Conservation (phyloP, 2,329 filamentous ascomycete species). For the Pyricularia pennisetigena region DNA sequence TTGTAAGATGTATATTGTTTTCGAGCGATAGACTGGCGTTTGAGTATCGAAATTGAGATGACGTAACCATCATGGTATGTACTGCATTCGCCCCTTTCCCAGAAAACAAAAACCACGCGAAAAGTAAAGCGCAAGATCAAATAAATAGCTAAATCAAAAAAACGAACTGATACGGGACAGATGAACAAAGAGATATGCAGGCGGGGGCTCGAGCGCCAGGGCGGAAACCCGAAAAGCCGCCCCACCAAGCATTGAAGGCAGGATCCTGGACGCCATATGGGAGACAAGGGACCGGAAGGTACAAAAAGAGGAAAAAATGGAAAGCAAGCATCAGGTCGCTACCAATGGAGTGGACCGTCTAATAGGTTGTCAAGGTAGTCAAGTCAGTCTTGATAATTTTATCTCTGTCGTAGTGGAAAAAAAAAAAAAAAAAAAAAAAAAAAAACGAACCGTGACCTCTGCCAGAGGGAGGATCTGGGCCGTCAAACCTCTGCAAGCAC, state of each 20-base stretch:
- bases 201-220: neutral
- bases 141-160: neutral
- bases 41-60: too few relatives aligned
- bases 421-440: too few relatives aligned
- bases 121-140: neutral
- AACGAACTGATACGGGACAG: neutral
- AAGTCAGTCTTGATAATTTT: too few relatives aligned
- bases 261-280: neutral
- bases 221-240: neutral
- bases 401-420: too few relatives aligned
- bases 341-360: neutral
- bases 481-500: too few relatives aligned
- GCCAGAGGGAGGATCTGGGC: too few relatives aligned
- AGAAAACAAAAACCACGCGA: too few relatives aligned
- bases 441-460: too few relatives aligned
- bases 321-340: neutral
- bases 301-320: neutral
- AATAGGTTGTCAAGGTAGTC: neutral
- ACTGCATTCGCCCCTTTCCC: too few relatives aligned
- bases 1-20: too few relatives aligned
- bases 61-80: too few relatives aligned
- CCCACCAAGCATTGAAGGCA: neutral
- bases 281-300: neutral
- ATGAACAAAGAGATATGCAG: neutral
- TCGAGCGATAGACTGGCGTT: too few relatives aligned